These are phyloP conservation scores for Blastocrithidia nonstop DNA, from an alignment of 208 protist species.

Conservation along the genomic window DNA sequence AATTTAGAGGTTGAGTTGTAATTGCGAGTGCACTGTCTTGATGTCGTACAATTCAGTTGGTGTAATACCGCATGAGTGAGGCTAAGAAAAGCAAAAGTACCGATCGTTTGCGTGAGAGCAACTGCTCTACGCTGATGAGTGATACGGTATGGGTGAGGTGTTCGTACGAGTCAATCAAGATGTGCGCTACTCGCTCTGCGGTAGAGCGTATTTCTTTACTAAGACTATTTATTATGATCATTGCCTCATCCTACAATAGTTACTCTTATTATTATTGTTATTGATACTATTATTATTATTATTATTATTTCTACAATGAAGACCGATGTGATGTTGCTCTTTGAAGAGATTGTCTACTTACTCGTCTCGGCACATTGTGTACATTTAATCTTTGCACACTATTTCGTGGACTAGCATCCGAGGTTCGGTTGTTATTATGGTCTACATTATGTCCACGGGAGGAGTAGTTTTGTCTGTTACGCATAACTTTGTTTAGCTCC, in stretches of 20 bases:
- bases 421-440: no score
- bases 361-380: no score
- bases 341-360: no score
- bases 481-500: constrained; percentile 5
- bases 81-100: constrained; percentile 45
- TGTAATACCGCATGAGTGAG: constrained; percentile 46
- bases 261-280: not conserved
- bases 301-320: constrained; percentile 2
- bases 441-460: no score
- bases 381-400: no score
- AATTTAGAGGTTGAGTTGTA: not conserved
- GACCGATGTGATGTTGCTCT: no score
- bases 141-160: constrained; percentile 31
- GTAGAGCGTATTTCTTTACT: constrained; percentile 2
- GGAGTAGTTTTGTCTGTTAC: no score
- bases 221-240: constrained; percentile 8
- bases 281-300: not conserved
- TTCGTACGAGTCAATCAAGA: constrained; percentile 45
- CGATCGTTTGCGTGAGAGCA: constrained; percentile 24
- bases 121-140: constrained; percentile 32
- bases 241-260: not conserved
- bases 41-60: constrained; percentile 41
- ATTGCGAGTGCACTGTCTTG: constrained; percentile 9
- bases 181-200: constrained; percentile 16
- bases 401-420: no score